A percentile compares a stretch with the other conserved stretches of the same genome.
phyloP scores from a whole-genome alignment of 2,329 filamentous ascomycete species.

The Ophiosphaerella narmari region DNA sequence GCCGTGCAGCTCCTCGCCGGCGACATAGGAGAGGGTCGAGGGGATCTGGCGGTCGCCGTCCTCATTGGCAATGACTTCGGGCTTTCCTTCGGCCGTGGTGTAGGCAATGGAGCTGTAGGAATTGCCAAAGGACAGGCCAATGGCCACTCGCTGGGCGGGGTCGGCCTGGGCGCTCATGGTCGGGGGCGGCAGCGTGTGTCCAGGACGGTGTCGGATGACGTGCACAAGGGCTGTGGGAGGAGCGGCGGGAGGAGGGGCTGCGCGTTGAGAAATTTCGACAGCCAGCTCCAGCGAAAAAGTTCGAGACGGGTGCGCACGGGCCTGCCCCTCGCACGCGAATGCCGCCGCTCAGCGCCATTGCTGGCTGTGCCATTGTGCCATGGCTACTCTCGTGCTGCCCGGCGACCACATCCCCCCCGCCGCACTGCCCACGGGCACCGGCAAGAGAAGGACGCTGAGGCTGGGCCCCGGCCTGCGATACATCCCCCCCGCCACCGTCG shows the following conservation, averaged over 20 bases:
- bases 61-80: constrained; percentile 98
- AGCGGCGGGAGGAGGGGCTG: too few species aligned
- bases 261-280: too few species aligned
- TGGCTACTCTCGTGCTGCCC: constrained; percentile 71
- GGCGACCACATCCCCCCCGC: constrained; percentile 74
- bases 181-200: neutral
- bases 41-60: constrained; percentile 99
- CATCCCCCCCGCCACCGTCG: constrained; percentile 74
- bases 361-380: constrained; percentile 49
- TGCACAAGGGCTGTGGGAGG: too few species aligned
- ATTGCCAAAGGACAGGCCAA: constrained; percentile 98
- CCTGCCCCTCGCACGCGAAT: constrained; percentile 12
- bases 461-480: constrained; percentile 84
- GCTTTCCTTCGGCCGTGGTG: constrained; percentile 84
- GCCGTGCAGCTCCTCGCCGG: constrained; percentile 95
- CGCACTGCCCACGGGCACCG: constrained; percentile 67
- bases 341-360: too few species aligned
- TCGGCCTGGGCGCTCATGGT: constrained; percentile 58
- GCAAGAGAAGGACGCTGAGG: constrained; percentile 69
- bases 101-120: constrained; percentile 97
- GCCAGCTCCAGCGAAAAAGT: constrained; percentile 19
- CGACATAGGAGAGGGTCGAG: constrained; percentile 89
- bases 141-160: constrained; percentile 66
- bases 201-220: too few species aligned
- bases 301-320: constrained; percentile 8